Base-by-base conservation (phyloP, 75 land plant genomes). In the Cunninghamia lanceolata region DNA sequence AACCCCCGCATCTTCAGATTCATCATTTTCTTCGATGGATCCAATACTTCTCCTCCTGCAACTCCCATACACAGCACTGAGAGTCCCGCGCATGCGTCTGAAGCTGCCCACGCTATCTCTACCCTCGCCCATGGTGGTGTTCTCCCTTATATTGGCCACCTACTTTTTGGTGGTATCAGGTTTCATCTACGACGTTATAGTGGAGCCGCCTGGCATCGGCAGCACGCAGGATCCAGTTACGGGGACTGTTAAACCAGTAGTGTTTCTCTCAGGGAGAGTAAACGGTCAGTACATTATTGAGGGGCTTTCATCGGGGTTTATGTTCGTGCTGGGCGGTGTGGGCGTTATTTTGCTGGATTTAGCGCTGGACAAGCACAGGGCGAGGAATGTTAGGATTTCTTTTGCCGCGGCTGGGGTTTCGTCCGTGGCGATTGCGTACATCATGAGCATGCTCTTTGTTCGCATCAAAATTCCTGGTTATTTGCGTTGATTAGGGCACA, bases 251-350 rank as follows among this genome's bases (percentile, higher is more conserved):
- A 87, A 87, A 9, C 99, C 99, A 7, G 99, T 96, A 52, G 99
- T 97, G 50, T 97, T 96, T 86, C 92, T 96, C 28, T 89, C 96
- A 1, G 98, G 99, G 3, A 91, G 99, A 8, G 98, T 97, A 75
- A 97, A 97, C 85, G 96, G 98, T 16, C 98, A 96, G 95, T 97
- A 96, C 90, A 97, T 97, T 75, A 94, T 97, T 79, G 98, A 97
- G 85, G 98, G 98, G 40, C 92, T 97, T 32, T 94, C 98, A 8
- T 96, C 99, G 0, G 98, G 98, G 8, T 96, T 96, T 93, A 96
- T 97, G 96, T 94, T 97, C 88, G 91, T 97, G 75, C 94, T 97
- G 19, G 99, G 99, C 1, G 99, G 99, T 0, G 30, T 97, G 35
- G 99, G 99, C 53, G 85, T 97, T 40, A 87, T 97, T 21, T 79